Conservation (phyloP, 2,329 filamentous ascomycete species). For the Exophiala calicioides region DNA sequence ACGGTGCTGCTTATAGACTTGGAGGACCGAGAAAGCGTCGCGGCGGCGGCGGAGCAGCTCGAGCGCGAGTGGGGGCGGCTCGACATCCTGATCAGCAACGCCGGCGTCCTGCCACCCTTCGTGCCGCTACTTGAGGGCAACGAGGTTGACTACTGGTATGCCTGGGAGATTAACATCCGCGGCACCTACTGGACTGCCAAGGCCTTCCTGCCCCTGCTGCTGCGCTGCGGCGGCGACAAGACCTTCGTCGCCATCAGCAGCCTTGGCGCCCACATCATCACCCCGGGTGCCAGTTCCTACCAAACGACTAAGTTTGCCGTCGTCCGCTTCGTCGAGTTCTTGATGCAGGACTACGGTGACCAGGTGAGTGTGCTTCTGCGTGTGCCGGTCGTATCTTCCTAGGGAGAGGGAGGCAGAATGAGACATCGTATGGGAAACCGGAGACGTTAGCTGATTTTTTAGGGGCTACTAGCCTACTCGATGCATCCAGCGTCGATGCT, state of each 20-base stretch:
- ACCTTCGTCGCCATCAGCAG: conserved; percentile 43
- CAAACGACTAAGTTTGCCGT: conserved; percentile 49
- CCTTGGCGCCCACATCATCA: conserved; percentile 40
- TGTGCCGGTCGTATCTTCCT: conserved; percentile 5
- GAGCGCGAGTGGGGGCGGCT: conserved; percentile 34
- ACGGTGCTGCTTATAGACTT: conserved; percentile 37
- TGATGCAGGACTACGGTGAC: conserved; percentile 46
- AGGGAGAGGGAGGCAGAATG: too few species aligned
- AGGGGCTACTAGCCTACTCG: conserved; percentile 22
- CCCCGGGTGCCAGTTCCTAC: conserved; percentile 46
- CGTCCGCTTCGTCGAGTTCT: conserved; percentile 48
- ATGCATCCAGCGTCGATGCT: conserved; percentile 21
- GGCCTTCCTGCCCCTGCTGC: conserved; percentile 35
- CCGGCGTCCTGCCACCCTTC: conserved; percentile 28
- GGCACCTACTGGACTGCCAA: conserved; percentile 20
- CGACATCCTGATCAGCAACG: conserved; percentile 40
- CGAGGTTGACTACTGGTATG: conserved; percentile 25
- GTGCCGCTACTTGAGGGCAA: conserved; percentile 18
- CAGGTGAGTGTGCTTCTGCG: conserved; percentile 32
- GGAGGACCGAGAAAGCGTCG: conserved; percentile 33
- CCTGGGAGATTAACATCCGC: conserved; percentile 28
- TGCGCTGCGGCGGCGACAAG: conserved; percentile 27
- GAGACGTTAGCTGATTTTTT: conserved; percentile 4
- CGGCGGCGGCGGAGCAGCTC: conserved; percentile 32
- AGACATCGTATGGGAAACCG: conserved; percentile 10